Evolutionary conservation across 108 stramenopile species (phyloP), one percentile per base, ranked within the genome.

Genomic region (Asterionellopsis glacialis): DNA sequence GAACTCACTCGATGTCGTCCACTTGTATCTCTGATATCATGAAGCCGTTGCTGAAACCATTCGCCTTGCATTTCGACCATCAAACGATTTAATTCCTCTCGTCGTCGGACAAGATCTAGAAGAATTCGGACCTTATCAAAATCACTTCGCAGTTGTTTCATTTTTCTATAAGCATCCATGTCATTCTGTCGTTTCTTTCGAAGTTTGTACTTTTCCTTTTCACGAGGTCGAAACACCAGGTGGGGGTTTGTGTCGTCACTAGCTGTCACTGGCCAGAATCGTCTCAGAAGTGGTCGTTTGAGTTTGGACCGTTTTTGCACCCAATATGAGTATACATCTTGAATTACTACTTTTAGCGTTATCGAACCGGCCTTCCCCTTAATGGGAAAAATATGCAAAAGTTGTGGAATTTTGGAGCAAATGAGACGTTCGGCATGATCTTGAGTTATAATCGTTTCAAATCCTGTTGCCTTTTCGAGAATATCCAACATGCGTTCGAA

Each of bases 121-220:
- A 95, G 42, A 22, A 65, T 50, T 11, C 76, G 66, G 12, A 95
- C 60, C 49, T 70, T 78, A 25, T 79, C 91, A 69, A 96, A 95
- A 69, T 95, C 95, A 40, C 68, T 51, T 57, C 86, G 75, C 23
- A 96, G 64, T 60, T 73, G 80, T 48, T 82, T 77, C 79, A 98
- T 67, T 70, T 96, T 96, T 18, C 78, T 75, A 72, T 82, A 96
- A 3, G 90, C 81, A 53, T 93, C 94, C 58, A 95, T 54, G 65
- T 98, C 97, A 77, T 96, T 96, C 69, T 87, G 82, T 41, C 95
- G 80, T 53, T 94, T 90, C 59, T 91, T 94, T 0, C 97, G 74
- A 18, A 98, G 76, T 63, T 93, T 94, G 67, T 96, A 96, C 65
- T 95, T 88, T 82, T 97, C 97, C 72, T 96, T 94, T 65, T 96